Conservation (phyloP, 345 rosid genomes). For the Bruguiera parviflora region DNA sequence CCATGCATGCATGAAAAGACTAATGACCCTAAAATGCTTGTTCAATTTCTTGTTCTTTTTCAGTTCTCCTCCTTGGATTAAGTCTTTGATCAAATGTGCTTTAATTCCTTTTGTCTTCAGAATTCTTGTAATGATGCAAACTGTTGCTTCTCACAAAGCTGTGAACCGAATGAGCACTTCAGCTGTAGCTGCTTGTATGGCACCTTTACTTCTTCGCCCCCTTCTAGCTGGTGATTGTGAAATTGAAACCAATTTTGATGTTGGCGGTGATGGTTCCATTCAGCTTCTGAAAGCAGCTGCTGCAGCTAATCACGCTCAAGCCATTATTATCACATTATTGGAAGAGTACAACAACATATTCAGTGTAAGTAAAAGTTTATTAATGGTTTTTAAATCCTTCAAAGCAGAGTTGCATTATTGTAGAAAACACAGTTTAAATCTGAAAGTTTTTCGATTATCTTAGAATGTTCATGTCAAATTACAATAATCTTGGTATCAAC, state of each 20-base stretch:
- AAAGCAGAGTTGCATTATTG: too few species aligned
- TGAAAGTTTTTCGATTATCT: background rate
- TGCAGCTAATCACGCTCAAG: constrained; percentile 99
- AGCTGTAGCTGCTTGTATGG: constrained; percentile 99
- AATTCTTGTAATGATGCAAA: constrained; percentile 92
- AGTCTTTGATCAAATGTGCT: constrained; percentile 1
- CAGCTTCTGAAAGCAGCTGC: constrained; percentile 98
- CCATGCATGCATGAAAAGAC: too few species aligned
- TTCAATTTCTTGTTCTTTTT: too few species aligned
- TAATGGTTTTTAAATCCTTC: background rate
- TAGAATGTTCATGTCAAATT: background rate
- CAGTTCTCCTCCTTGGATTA: background rate
- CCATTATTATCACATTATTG: constrained; percentile 82
- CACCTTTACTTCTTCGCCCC: constrained; percentile 97
- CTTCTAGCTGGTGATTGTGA: constrained; percentile 97
- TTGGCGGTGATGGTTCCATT: constrained; percentile 89
- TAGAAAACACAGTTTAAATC: background rate
- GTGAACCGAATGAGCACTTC: constrained; percentile 91
- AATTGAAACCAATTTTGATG: constrained; percentile 83
- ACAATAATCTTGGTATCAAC: background rate
- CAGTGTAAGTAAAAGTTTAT: constrained; percentile 55
- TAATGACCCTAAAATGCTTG: too few species aligned
- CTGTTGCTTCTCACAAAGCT: constrained; percentile 66
- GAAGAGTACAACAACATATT: constrained; percentile 84
- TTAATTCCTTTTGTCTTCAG: constrained; percentile 42